Base-by-base conservation (phyloP, 805 yeast genomes). In the Kodamaea restingae region DNA sequence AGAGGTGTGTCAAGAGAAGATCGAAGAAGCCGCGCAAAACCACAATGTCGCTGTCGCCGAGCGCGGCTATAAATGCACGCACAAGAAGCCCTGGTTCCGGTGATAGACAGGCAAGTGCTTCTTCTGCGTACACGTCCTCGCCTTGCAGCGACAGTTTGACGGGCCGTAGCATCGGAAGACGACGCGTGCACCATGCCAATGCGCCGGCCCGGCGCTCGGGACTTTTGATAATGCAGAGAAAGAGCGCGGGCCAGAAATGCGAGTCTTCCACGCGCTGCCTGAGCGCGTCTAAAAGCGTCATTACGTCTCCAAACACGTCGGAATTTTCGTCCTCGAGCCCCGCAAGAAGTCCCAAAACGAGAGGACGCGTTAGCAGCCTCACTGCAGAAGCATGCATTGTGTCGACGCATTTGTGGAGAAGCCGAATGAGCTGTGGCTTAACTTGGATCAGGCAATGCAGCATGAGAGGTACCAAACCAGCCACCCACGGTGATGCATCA, bases 271-370 rank as follows among this genome's bases (percentile, higher is more conserved):
- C 55, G 35, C 78, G 76, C 5, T 42, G 50, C 47, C 79, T 77
- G 48, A 90, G 69, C 1, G 64, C 56, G 34, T 81, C 88, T 26
- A 91, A 67, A 30, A 91, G 54, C 0, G 64, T 63, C 39, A 88
- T 46, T 1, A 81, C 73, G 2, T 80, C 74, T 10, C 67, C 70
- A 54, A 84, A 91, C 22, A 81, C 81, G 51, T 93, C 98, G 15
- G 90, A 79, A 29, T 90, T 78, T 48, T 90, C 96, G 51, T 93
- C 98, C 51, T 93, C 98, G 37, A 93, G 74, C 0, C 96, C 96
- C 0, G 96, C 88, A 2, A 91, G 60, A 24, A 90, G 67, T 44
- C 91, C 76, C 36, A 88, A 68, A 4, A 91, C 60, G 6, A 91
- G 52, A 0, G 97, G 88, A 41, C 77, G 80, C 24, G 84, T 64